Base-by-base conservation (phyloP, 2,329 filamentous ascomycete genomes). In the Grosmannia penicillata region DNA sequence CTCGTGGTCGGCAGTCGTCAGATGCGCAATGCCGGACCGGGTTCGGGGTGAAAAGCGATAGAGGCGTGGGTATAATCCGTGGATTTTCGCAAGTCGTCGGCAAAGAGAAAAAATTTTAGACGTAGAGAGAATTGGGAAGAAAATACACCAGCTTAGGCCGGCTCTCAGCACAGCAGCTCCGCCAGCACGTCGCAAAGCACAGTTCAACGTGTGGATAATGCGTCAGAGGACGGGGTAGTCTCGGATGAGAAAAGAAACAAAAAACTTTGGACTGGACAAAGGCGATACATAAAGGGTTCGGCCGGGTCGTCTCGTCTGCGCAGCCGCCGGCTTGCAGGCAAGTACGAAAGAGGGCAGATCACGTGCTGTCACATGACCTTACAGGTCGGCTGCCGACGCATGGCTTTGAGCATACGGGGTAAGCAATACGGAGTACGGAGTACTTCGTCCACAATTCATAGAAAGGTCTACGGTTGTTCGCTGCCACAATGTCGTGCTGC, bases 91-190 rank as follows among this genome's bases (percentile, higher is more conserved):
- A 17, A 21, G 35, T 31, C 35, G 35, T 30, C 17, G 34, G 34
- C 35, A 21, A 21, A 37, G 35, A 24, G 30, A 21, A 37, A 37
- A 37, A 37, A 37, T 37, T 37, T 37, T 37, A 37, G 35, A 37
- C 19, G 30, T 30, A 24, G 30, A 31, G 9, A 29, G 9, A 29
- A 29, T 22, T 29, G 23, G 29, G 29, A 36, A 36, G 30, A 34
- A 37, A 37, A 21, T 23, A 33, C 7, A 23, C 31, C 25, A 14
- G 17, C 34, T 18, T 27, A 28, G 28, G 28, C 15, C 24, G 25
- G 15, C 27, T 35, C 24, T 17, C 24, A 26, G 15, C 22, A 11
- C 22, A 27, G 14, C 27, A 29, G n/a, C n/a, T n/a, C n/a, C n/a
- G n/a, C n/a, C n/a, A n/a, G n/a, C n/a, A n/a, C n/a, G n/a, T n/a